Conservation (phyloP, 2,329 filamentous ascomycete genomes). For the Sarocladiaceae sp. region DNA sequence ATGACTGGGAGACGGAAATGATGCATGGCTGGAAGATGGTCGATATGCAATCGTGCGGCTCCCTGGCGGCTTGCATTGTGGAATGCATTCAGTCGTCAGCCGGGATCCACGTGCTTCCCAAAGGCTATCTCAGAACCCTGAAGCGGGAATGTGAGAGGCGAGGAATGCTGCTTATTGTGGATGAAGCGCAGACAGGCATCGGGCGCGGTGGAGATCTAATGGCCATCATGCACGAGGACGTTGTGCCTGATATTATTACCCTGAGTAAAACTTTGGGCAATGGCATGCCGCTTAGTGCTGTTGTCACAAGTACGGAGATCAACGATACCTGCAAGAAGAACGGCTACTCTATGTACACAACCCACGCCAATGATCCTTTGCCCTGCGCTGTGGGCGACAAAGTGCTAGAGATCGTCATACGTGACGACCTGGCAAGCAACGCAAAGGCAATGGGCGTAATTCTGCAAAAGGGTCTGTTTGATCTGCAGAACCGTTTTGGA, state of each 20-base stretch:
- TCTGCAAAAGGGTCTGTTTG: constrained; percentile 34
- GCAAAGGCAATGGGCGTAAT: constrained; percentile 35
- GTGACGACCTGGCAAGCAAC: constrained; percentile 36
- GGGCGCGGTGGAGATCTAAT: constrained; percentile 53
- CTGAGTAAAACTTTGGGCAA: constrained; percentile 50
- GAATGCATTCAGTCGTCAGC: constrained; percentile 53
- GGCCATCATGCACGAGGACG: constrained; percentile 44
- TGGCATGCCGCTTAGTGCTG: constrained; percentile 42
- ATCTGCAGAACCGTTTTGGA: constrained; percentile 40
- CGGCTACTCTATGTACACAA: constrained; percentile 43
- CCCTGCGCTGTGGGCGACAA: constrained; percentile 47
- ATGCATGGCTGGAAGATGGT: constrained; percentile 57
- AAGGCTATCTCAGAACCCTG: constrained; percentile 48
- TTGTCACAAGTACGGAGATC: constrained; percentile 42
- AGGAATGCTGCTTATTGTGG: constrained; percentile 51
- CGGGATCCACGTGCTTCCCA: constrained; percentile 49
- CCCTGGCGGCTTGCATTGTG: constrained; percentile 55
- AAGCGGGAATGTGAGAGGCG: constrained; percentile 45
- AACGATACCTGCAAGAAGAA: constrained; percentile 36
- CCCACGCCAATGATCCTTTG: constrained; percentile 48
- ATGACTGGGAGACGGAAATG: constrained; percentile 61
- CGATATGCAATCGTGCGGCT: constrained; percentile 51
- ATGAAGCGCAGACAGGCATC: constrained; percentile 55
- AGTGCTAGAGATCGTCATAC: constrained; percentile 46
- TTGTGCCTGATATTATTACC: constrained; percentile 43